Base-by-base conservation (phyloP, 1,284 basidiomycete genomes). In the Ustilago vetiveriae region DNA sequence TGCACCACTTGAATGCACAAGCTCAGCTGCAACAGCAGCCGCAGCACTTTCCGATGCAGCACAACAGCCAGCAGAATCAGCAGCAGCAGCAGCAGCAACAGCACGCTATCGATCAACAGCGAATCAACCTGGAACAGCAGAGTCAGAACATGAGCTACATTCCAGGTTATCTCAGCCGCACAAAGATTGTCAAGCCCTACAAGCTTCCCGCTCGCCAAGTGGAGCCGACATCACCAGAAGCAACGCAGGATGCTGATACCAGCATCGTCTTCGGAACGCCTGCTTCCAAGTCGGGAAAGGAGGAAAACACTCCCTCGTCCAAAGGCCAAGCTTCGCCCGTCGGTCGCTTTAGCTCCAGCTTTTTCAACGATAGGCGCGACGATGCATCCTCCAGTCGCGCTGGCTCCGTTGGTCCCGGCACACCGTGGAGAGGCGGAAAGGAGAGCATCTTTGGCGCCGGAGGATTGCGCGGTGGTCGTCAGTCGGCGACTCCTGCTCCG, bases 401-500 rank as follows among this genome's bases (percentile, higher is more conserved):
- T 8, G 58, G 62, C 22, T 66, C 52, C 5, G 62, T 50, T 5
- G 58, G 55, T 14, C 60, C 69, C 0, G 58, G 57, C 6, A 69
- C 66, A 3, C 62, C 62, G 3, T 71, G 56, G 58, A 26, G 50
- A 38, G 63, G 66, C 26, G 60, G 42, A 22, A 68, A 72, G 29
- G 73, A 73, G 41, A 77, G 75, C 49, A 75, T 77, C 56, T 77
- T 77, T 62, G 75, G 75, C 17, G 55, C 53, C 10, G 66, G 70
- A 7, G 72, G 75, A n/a, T 49, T 77, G 22, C 72, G 75, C 13
- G 75, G 75, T n/a, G 62, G 54, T 26, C 51, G 62, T 17, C 53
- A 57, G 24, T 70, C 67, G 3, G 54, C 54, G 16, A 70, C 67
- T 22, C 67, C 60, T 7, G 67, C 60, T 16, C 60, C 67, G 2